Evolutionary conservation across 495 filamentous ascomycete species (phyloP), one percentile per base, ranked within the genome.

Genomic region (Aspergillus panamensis): DNA sequence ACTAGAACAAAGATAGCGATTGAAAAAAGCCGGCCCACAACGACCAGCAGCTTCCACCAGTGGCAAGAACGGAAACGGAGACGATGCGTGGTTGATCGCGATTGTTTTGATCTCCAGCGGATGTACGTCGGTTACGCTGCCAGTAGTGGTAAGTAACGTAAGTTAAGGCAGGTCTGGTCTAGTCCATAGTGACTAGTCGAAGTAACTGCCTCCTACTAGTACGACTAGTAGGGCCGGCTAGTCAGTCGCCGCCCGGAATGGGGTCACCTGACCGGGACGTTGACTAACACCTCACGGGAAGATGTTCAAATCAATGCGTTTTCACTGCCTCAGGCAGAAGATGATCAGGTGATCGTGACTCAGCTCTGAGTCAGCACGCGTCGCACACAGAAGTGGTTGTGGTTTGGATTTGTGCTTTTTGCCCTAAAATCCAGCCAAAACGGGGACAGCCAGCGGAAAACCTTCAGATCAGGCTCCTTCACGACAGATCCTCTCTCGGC

Each of bases 401-500:
- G 62, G 62, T 59, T 63, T 59, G 61, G 69, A 70, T 73, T 74
- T 73, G 69, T 67, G 61, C 56, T 55, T 71, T 71, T 69, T 71
- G 64, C 66, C 69, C 70, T 71, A 72, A 74, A 73, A 71, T 64
- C 57, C 61, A 60, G 63, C 57, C 66, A 66, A 66, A 73, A 61
- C 60, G 62, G 60, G 63, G 59, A 51, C 58, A 48, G 57, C 58
- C 59, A 58, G 62, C 57, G 66, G 63, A 64, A 66, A 66, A 53
- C 29, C 48, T 64, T 57, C 48, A 60, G 53, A 51, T 44, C 45
- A 62, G 55, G 40, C 44, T 62, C 58, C 57, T 60, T 39, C 60
- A 45, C 42, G 16, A 45, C 16, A 45, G 9, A 44, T 56, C 52
- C 37, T 61, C 58, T 19, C 39, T 21, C 42, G 42, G 16, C 42